Conservation (phyloP, 225 moss, liverwort and hornwort species). For the Ulota crispa region DNA sequence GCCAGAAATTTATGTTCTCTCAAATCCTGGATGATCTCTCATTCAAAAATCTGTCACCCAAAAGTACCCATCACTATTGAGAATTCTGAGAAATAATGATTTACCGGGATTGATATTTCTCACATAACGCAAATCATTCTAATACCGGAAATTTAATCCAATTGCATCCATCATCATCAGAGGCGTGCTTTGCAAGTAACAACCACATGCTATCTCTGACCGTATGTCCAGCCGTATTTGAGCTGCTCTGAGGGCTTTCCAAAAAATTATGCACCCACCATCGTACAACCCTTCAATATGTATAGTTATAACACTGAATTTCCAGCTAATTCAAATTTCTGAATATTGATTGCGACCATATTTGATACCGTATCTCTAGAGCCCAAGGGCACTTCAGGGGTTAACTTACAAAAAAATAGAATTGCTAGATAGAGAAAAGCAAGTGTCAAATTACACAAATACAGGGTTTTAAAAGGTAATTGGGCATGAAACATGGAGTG, state of each 20-base stretch:
- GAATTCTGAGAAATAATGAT: neutral
- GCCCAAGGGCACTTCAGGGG: too few species aligned
- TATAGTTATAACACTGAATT: too few species aligned
- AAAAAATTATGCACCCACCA: too few species aligned
- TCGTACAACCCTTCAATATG: too few species aligned
- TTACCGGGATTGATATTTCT: neutral
- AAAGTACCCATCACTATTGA: conserved; percentile 29
- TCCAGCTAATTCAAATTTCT: too few species aligned
- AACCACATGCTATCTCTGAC: conserved; percentile 16
- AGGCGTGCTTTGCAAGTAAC: conserved; percentile 15
- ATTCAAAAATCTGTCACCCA: conserved; percentile 47
- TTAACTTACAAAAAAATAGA: neutral
- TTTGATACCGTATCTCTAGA: too few species aligned
- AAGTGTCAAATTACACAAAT: neutral
- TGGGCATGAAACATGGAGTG: neutral
- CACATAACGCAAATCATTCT: neutral
- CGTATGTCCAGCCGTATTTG: too few species aligned
- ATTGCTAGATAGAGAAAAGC: neutral
- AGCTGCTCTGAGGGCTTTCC: too few species aligned
- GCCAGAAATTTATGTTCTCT: conserved; percentile 29
- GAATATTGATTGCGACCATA: too few species aligned
- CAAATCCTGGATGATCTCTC: conserved; percentile 36
- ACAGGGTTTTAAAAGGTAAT: conserved; percentile 8
- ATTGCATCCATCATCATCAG: conserved; percentile 11
- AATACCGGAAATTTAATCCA: neutral